A percentile compares a stretch with the other conserved stretches of the same genome.
Conservation (phyloP, 2,329 filamentous ascomycete species). For the Fragosphaeria purpurea region DNA sequence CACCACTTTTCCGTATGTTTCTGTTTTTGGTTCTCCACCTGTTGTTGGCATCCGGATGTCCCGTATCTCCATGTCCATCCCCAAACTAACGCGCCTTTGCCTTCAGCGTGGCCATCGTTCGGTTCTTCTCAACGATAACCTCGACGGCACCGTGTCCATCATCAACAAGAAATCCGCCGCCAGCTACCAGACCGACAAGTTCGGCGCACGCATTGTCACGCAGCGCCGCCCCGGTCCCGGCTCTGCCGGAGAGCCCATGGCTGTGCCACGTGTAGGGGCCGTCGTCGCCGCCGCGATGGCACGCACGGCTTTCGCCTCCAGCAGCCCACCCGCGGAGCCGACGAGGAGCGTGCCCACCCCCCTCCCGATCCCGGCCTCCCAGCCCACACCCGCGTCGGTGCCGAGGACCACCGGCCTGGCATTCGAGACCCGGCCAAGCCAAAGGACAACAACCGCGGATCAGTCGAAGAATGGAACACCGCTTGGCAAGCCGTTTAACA, state of each 20-base stretch:
- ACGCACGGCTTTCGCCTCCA: too few relatives aligned
- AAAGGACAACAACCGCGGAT: neutral
- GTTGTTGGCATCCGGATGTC: neutral
- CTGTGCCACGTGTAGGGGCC: neutral
- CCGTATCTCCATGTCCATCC: too few relatives aligned
- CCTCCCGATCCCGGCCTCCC: neutral
- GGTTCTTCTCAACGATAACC: slow-evolving; percentile 8
- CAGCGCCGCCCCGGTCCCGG: neutral
- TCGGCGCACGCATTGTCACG: slow-evolving; percentile 5
- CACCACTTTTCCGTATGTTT: slow-evolving; percentile 7
- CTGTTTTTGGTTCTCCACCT: neutral
- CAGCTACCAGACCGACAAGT: neutral
- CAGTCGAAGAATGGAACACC: neutral
- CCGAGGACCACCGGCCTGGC: too few relatives aligned
- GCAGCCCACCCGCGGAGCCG: neutral
- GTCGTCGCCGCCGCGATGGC: neutral
- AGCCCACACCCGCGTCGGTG: neutral
- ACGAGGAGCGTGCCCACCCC: neutral
- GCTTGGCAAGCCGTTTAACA: too few relatives aligned
- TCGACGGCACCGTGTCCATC: slow-evolving; percentile 7
- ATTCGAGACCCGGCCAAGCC: neutral
- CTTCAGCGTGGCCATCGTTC: slow-evolving; percentile 1
- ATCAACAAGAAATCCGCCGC: neutral
- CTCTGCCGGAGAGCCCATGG: neutral
- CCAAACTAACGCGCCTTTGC: too few relatives aligned